A percentile compares a stretch with the other conserved stretches of the same genome.
Conservation (phyloP, 345 rosid species). For the Sonneratia alba region DNA sequence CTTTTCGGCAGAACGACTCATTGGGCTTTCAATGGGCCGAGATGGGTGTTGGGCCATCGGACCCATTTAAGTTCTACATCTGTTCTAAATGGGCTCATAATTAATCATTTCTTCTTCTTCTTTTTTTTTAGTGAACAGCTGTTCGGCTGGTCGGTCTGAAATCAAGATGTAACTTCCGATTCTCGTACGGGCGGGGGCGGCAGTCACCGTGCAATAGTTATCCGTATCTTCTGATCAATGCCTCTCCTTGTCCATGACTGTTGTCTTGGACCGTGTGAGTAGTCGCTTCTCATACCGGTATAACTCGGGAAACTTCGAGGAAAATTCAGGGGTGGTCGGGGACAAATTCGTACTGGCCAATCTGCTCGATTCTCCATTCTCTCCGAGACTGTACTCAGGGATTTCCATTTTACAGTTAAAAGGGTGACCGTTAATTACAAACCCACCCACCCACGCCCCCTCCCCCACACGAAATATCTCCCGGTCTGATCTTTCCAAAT, state of each 20-base stretch:
- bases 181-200: too few relatives aligned
- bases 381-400: not conserved
- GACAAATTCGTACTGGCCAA: not conserved
- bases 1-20: not conserved
- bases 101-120: too few relatives aligned
- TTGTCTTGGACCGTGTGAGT: not conserved
- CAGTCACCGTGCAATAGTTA: too few relatives aligned
- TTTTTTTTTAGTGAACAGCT: too few relatives aligned
- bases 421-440: too few relatives aligned
- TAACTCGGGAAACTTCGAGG: not conserved
- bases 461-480: not conserved
- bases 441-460: too few relatives aligned
- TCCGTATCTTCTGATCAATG: too few relatives aligned
- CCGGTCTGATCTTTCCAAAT: not conserved
- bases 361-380: not conserved
- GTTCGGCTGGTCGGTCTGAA: too few relatives aligned
- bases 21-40: not conserved
- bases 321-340: not conserved
- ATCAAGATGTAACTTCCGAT: too few relatives aligned
- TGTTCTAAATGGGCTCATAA: not conserved
- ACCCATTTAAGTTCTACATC: not conserved
- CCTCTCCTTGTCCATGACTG: not conserved
- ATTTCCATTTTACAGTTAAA: too few relatives aligned
- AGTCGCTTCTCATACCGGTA: too few relatives aligned
- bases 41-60: not conserved